Evolutionary conservation across 2,329 filamentous ascomycete genomes (phyloP).

Genomic region (Alternaria ethzedia): DNA sequence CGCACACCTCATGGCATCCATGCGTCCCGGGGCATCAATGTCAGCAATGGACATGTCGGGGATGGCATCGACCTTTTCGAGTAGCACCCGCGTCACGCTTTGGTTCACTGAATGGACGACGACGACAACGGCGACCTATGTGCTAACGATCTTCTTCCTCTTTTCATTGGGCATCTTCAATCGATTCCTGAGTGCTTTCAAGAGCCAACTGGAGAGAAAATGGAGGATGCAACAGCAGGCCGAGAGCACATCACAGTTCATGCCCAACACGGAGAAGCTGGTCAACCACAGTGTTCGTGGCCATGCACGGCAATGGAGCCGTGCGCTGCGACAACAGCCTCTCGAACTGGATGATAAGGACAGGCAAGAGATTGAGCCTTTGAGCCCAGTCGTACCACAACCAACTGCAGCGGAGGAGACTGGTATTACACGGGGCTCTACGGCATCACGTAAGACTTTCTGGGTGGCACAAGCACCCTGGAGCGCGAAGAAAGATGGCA

Average conservation of each 20-base stretch:
- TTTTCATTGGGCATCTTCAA: conserved; percentile 37
- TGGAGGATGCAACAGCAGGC: conserved; percentile 16
- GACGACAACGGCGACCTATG: conserved; percentile 30
- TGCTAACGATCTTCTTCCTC: conserved; percentile 34
- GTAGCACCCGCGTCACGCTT: conserved; percentile 35
- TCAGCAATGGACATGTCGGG: conserved; percentile 16
- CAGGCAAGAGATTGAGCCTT: conserved; percentile 23
- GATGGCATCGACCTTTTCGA: conserved; percentile 38
- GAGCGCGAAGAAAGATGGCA: conserved; percentile 27
- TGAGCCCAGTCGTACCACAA: conserved; percentile 15
- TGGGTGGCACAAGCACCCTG: conserved; percentile 30
- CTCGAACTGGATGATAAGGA: conserved; percentile 17
- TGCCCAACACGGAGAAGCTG: conserved; percentile 1
- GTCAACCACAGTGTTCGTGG: background rate
- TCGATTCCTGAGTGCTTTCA: conserved; percentile 39
- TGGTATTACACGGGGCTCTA: background rate
- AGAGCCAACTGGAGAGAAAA: conserved; percentile 31
- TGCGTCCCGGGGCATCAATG: background rate
- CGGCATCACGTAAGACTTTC: conserved; percentile 2
- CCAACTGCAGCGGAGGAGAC: background rate
- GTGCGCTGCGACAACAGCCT: conserved; percentile 3
- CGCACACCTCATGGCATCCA: background rate
- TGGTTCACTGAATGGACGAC: conserved; percentile 40
- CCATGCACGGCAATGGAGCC: conserved; percentile 24
- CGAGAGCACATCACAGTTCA: background rate